Evolutionary conservation across 2,329 filamentous ascomycete species (phyloP).

Genomic region (Colletotrichum cuscutae): DNA sequence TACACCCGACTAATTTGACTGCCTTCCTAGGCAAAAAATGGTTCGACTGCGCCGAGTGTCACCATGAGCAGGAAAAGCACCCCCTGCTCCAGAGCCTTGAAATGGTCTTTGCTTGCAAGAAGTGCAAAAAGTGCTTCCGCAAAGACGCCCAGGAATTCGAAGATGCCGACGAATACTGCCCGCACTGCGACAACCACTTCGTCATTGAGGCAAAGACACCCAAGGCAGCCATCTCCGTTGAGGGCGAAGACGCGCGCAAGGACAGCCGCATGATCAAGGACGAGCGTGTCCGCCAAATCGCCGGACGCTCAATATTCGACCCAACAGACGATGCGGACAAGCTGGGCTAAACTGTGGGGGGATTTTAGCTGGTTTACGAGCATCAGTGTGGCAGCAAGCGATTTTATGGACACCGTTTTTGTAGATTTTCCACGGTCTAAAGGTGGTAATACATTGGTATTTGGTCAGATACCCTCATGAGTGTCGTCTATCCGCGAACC

Average conservation of each 20-base stretch:
- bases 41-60: constrained; percentile 99
- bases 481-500: constrained; percentile 33
- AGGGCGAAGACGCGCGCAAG: constrained; percentile 89
- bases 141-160: constrained; percentile 94
- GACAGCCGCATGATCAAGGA: constrained; percentile 95
- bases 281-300: constrained; percentile 73
- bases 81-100: constrained; percentile 80
- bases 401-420: constrained; percentile 29
- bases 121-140: constrained; percentile 98
- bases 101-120: constrained; percentile 97
- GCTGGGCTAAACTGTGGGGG: constrained; percentile 68
- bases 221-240: constrained; percentile 84
- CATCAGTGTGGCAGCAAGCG: constrained; percentile 24
- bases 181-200: constrained; percentile 98
- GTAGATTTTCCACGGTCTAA: constrained; percentile 40
- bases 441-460: constrained; percentile 51
- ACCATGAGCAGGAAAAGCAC: constrained; percentile 83
- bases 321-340: constrained; percentile 79
- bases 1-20: constrained; percentile 2
- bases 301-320: constrained; percentile 77
- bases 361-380: constrained; percentile 18
- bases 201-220: constrained; percentile 89
- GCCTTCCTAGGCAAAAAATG: constrained; percentile 80
- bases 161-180: constrained; percentile 98
- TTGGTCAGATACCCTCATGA: constrained; percentile 35